Evolutionary conservation across 2,329 filamentous ascomycete genomes (phyloP), one percentile per base, ranked within the genome.

Genomic region (Teratosphaeriaceae sp.): DNA sequence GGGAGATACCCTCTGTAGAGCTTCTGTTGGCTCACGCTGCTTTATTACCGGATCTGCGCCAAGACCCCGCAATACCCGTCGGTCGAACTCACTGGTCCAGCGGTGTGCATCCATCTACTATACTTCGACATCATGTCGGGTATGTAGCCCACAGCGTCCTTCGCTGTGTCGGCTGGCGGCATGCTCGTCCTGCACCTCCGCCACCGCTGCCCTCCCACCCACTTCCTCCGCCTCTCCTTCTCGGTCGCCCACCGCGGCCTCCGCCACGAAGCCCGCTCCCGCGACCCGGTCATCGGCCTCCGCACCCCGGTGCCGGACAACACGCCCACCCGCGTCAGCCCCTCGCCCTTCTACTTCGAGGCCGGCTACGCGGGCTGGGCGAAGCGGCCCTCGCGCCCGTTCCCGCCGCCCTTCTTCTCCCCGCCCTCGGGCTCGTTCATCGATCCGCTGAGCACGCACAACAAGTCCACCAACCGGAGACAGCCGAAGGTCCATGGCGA

Each of bases 401-500:
- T 98, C 54, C 92, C 92, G 18, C 92, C 90, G 40, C 92, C 92
- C 0, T 97, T 96, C 62, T 71, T 88, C 39, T 92, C 87, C n/a
- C 81, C 82, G 38, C 90, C 92, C 0, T 92, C 88, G 2, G 82
- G 80, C 19, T 94, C 87, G 35, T 97, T 96, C 66, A 94, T 88
- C 35, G 90, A 97, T 65, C 85, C 90, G 27, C 74, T 97, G 43
- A 95, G 87, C 59, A 96, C 90, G 1, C 85, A 94, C 63, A 74
- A 90, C 78, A 85, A 49, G 85, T n/a, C n/a, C n/a, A n/a, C 48
- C 42, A 49, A 92, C 67, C 80, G 84, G 51, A 12, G 46, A 19
- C 78, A 82, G n/a, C 78, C 82, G 26, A 80, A 79, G 46, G 84
- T 95, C 37, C 78, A 88, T 58, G 89, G 88, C 9, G 75, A 92